phyloP scores from a whole-genome alignment of 2,329 filamentous ascomycete species.

The Verticillium dahliae region DNA sequence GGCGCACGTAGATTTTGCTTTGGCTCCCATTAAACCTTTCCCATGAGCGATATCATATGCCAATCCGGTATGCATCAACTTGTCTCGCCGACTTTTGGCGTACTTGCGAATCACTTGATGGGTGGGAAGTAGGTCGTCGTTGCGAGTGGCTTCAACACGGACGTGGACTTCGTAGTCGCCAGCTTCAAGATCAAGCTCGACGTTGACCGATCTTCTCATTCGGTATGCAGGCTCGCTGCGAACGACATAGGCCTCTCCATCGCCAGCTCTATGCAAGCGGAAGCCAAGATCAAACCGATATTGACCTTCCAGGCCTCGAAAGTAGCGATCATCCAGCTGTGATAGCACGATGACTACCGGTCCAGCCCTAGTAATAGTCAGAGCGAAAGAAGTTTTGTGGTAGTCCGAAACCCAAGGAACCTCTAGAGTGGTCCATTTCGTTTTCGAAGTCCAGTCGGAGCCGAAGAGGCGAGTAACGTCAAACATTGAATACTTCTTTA shows the following conservation, averaged over 20 bases:
- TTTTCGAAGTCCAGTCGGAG: conserved; percentile 43
- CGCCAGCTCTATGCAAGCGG: conserved; percentile 42
- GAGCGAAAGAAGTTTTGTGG: conserved; percentile 46
- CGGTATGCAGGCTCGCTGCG: conserved; percentile 46
- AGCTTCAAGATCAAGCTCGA: conserved; percentile 67
- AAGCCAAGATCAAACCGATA: conserved; percentile 49
- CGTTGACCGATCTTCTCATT: conserved; percentile 69
- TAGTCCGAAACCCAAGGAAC: conserved; percentile 53
- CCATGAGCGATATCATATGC: conserved; percentile 66
- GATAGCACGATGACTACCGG: conserved; percentile 50
- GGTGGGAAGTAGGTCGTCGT: conserved; percentile 40
- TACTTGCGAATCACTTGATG: conserved; percentile 63
- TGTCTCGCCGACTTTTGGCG: conserved; percentile 59
- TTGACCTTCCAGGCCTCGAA: conserved; percentile 49
- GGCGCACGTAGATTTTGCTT: conserved; percentile 40
- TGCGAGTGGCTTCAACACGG: conserved; percentile 64
- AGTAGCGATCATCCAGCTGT: conserved; percentile 53
- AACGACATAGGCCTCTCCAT: conserved; percentile 44
- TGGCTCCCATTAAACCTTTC: conserved; percentile 32
- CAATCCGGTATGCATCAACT: conserved; percentile 63
- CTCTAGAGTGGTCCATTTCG: conserved; percentile 41
- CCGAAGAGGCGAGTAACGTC: conserved; percentile 40
- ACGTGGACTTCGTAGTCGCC: conserved; percentile 72
- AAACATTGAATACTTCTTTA: conserved; percentile 35
- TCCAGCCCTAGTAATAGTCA: conserved; percentile 39